Percentiles rank a stretch among this genome's conserved stretches.
These are phyloP conservation scores for Scolecobasidium constrictum DNA, from an alignment of 2,329 filamentous ascomycete genomes.

Conservation along the genomic window DNA sequence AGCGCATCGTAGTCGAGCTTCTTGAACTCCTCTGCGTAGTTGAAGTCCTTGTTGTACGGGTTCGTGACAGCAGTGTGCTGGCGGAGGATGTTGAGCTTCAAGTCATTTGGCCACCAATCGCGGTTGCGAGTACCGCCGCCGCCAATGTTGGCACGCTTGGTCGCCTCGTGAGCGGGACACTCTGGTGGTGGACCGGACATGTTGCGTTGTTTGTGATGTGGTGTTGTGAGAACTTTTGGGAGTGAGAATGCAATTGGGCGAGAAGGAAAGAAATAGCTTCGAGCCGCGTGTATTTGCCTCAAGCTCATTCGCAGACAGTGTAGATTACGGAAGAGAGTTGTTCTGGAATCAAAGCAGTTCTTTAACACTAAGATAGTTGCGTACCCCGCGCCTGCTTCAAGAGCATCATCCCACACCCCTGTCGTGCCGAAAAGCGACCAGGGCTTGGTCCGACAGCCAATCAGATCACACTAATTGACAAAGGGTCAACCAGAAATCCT, in stretches of 20 bases:
- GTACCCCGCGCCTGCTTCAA: no score
- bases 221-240: not conserved
- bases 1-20: constrained; percentile 57
- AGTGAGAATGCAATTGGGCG: not conserved
- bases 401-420: no score
- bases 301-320: not conserved
- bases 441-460: no score
- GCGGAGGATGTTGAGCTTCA: constrained; percentile 62
- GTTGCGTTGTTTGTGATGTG: not conserved
- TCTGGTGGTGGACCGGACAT: no score
- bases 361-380: no score
- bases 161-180: not conserved
- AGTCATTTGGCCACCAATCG: constrained; percentile 65
- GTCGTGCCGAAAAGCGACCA: no score
- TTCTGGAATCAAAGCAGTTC: not conserved
- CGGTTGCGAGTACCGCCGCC: constrained; percentile 56
- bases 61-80: constrained; percentile 55
- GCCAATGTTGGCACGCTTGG: constrained; percentile 21
- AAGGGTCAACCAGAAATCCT: no score
- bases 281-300: not conserved
- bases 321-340: constrained; percentile 1
- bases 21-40: constrained; percentile 65
- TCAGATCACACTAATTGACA: no score
- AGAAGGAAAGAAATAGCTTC: not conserved
- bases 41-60: constrained; percentile 54